Base-by-base conservation (phyloP, 2,329 filamentous ascomycete species). In the Hypomyces rosellus region DNA sequence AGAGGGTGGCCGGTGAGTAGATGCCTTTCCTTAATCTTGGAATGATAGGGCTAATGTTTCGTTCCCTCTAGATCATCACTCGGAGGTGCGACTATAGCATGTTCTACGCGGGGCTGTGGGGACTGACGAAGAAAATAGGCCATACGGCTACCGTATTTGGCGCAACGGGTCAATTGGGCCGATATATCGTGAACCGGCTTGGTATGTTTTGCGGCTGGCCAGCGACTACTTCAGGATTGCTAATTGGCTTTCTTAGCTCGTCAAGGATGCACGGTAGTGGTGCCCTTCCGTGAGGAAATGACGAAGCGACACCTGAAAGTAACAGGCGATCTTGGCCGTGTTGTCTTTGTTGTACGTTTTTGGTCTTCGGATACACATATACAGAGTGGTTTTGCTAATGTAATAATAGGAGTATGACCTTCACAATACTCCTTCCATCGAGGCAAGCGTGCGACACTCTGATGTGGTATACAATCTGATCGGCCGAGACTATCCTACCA, bases 111-210 rank as follows among this genome's bases (percentile, higher is more conserved):
- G 44, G 45, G 54, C 52, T 52, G 57, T 47, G 49, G 16, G 18
- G 36, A 18, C 63, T 66, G 59, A 68, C 56, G 51, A 52, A 54
- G 53, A 46, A 48, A 53, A 59, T 71, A 89, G 92, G 92, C 59
- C 90, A 97, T 74, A 96, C 91, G 56, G 92, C 88, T 55, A 99
- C 93, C 52, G 92, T 99, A 63, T 99, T 99, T 73, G 93, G 93
- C 72, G 93, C 93, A 65, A 96, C 91, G 55, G 93, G 93, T 57
- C 92, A 95, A 69, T 76, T 99, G 50, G 93, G 93, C 66, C 85
- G 93, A 67, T 99, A 99, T 71, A 95, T 99, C 66, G 93, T 99
- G 66, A 96, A 96, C 74, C 82, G 89, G 69, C 80, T 99, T 66
- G 90, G 90, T 79, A 68, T 57, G 71, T 54, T 20, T 30, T 45